Conservation (phyloP, 2,329 filamentous ascomycete species). For the Penicillium sp. region DNA sequence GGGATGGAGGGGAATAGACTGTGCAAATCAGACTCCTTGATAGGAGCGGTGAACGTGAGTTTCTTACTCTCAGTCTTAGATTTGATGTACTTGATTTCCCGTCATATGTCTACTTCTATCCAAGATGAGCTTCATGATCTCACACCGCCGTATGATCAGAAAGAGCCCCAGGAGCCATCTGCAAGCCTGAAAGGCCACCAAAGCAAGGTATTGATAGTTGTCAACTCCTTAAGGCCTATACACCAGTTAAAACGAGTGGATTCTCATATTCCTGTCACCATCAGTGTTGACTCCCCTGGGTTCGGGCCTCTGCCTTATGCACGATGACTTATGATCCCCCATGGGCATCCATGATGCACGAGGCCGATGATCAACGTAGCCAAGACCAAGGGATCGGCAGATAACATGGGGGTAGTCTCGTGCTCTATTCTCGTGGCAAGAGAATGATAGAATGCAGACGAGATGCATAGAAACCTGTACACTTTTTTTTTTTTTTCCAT, state of each 20-base stretch:
- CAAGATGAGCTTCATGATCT: not conserved
- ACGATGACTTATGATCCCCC: not conserved
- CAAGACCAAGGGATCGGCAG: not conserved
- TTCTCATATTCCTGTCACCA: too few relatives aligned
- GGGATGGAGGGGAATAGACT: too few relatives aligned
- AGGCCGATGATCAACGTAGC: not conserved
- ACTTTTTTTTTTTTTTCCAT: not conserved
- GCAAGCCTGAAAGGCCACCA: too few relatives aligned
- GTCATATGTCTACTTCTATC: not conserved
- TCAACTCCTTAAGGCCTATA: too few relatives aligned
- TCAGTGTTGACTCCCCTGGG: not conserved
- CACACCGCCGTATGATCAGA: not conserved
- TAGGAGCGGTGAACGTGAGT: not conserved
- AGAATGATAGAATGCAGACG: slow-evolving; percentile 1
- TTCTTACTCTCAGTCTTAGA: not conserved
- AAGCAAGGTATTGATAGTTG: too few relatives aligned
- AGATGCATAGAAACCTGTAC: not conserved
- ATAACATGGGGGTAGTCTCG: not conserved
- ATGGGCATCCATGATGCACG: not conserved
- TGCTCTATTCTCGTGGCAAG: not conserved
- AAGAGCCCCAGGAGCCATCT: too few relatives aligned
- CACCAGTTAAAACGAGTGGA: too few relatives aligned
- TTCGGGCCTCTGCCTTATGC: not conserved
- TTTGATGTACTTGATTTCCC: not conserved
- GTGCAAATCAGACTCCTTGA: not conserved